Evolutionary conservation across 179 eudicot genomes (phyloP).

Genomic region (Spinacia oleracea): DNA sequence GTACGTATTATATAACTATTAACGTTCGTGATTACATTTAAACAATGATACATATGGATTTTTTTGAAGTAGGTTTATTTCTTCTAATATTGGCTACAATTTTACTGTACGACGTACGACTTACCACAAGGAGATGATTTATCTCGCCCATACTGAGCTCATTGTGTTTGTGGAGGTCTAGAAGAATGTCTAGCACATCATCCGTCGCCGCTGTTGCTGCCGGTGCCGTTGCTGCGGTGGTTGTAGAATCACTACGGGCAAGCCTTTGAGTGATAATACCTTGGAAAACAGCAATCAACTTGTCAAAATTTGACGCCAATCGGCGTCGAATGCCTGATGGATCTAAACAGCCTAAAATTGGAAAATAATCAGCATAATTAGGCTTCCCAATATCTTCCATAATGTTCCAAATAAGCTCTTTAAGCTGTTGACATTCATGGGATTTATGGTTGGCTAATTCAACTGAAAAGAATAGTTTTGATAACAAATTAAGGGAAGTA

Average conservation of each 20-base stretch:
- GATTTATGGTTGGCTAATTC: slow-evolving; percentile 34
- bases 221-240: too few relatives aligned
- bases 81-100: too few relatives aligned
- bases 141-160: slow-evolving; percentile 38
- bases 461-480: slow-evolving; percentile 32
- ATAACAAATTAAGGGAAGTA: slow-evolving; percentile 33
- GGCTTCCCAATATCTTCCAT: slow-evolving; percentile 41
- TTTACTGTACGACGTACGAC: not conserved
- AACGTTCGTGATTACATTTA: too few relatives aligned
- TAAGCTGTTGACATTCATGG: slow-evolving; percentile 28
- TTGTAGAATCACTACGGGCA: not conserved
- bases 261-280: slow-evolving; percentile 20
- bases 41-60: too few relatives aligned
- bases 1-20: too few relatives aligned
- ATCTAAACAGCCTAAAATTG: slow-evolving; percentile 29
- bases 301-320: slow-evolving; percentile 30
- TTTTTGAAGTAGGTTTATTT: too few relatives aligned
- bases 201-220: not conserved
- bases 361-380: slow-evolving; percentile 38
- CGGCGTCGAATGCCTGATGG: slow-evolving; percentile 29
- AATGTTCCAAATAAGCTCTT: slow-evolving; percentile 33
- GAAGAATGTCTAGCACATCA: slow-evolving; percentile 33
- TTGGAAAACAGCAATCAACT: slow-evolving; percentile 32
- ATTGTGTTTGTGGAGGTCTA: slow-evolving; percentile 21
- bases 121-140: slow-evolving; percentile 36